Conservation (phyloP, 2,329 filamentous ascomycete species). For the Colletotrichum nymphaeae region DNA sequence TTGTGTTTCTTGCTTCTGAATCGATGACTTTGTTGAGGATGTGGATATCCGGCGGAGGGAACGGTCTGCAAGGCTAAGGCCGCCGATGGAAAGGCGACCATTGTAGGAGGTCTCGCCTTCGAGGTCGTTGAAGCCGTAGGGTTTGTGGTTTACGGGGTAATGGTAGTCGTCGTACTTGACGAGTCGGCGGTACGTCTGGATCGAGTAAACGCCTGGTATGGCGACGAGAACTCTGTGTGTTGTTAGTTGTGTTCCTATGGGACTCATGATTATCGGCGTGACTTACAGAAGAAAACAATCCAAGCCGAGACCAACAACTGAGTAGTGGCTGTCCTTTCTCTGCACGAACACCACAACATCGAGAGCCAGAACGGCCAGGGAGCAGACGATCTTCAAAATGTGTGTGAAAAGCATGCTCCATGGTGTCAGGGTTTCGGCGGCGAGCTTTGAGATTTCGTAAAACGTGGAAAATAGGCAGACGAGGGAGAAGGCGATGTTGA, state of each 20-base stretch:
- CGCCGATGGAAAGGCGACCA: conserved; percentile 33
- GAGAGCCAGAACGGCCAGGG: conserved; percentile 59
- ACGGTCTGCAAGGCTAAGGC: conserved; percentile 22
- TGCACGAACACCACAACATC: conserved; percentile 63
- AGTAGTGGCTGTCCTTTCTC: conserved; percentile 58
- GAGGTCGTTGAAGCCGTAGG: conserved; percentile 54
- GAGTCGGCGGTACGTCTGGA: conserved; percentile 59
- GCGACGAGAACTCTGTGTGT: conserved; percentile 52
- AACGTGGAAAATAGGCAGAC: conserved; percentile 59
- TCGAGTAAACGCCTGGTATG: conserved; percentile 58
- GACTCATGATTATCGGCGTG: not conserved
- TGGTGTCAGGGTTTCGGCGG: conserved; percentile 63
- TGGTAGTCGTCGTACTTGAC: conserved; percentile 62
- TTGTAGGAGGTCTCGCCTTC: conserved; percentile 36
- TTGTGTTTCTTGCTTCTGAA: not conserved
- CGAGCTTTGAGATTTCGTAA: conserved; percentile 58
- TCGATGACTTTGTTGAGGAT: conserved; percentile 25
- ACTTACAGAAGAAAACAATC: conserved; percentile 62
- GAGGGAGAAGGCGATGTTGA: conserved; percentile 62
- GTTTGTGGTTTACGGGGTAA: conserved; percentile 60
- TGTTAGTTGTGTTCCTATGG: not conserved
- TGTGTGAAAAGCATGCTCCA: conserved; percentile 65
- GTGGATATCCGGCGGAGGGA: conserved; percentile 35
- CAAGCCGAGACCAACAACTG: conserved; percentile 59
- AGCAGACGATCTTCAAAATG: conserved; percentile 60